Base-by-base conservation (phyloP, 257 asterid species). In the Solanum sejunctum region DNA sequence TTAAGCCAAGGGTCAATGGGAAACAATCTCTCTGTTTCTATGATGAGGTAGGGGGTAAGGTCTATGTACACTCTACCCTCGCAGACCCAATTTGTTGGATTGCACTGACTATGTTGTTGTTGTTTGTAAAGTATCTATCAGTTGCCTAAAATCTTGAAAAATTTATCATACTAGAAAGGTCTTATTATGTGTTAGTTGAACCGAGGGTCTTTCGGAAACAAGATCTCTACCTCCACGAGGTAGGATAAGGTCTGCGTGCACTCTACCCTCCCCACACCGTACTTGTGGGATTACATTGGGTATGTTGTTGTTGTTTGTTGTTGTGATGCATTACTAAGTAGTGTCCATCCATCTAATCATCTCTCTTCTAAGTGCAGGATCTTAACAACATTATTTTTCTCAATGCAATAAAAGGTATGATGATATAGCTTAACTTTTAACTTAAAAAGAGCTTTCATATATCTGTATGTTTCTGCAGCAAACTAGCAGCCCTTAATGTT, bases 371-470 rank as follows among this genome's bases (percentile, higher is more conserved):
- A 58, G 54, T 90, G 92, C 96, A 95, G 99, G 95, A 95, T 89
- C 97, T 95, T 61, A 87, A 88, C 85, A 93, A 94, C 84, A 43
- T 36, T 16, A 64, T 95, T 79, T 85, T 95, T 73, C 85, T 93
- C 28, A 95, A 94, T 85, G 99, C 97, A 18, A 86, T 95, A 21
- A 92, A 92, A 93, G 99, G 99, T 92, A 88, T 45, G 63, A 10
- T 82, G 75, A 83, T 81, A 45, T 28, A 18, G 43, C 55, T 63
- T 73, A 75, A 21, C 80, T 85, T 80, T n/a, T 36, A 61, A 21
- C n/a, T 57, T n/a, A 16, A 36, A 36, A 36, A 61, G 43, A 58
- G 80, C 28, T 36, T n/a, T 69, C 49, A 57, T 3, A 64, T 63
- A 69, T 32, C 66, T 16, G 41, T 12, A 20, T 73, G 54, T 80